Evolutionary conservation across 2,329 filamentous ascomycete genomes (phyloP).

Genomic region (Thelonectria blattea): DNA sequence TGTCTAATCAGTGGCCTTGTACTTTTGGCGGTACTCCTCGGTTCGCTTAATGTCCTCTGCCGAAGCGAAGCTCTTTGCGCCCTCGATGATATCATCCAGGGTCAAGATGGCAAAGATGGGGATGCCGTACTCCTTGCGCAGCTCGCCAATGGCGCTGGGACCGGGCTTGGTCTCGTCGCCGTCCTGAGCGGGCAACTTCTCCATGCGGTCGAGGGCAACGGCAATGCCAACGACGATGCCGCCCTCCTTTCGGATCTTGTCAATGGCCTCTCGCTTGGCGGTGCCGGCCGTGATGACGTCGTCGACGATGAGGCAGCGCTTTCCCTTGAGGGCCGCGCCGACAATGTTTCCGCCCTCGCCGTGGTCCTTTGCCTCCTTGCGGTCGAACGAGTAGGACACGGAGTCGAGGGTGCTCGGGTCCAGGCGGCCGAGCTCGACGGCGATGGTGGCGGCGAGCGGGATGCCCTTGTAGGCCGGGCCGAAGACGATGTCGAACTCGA

Average conservation of each 20-base stretch:
- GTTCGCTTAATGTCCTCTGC: slow-evolving; percentile 69
- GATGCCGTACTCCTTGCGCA: slow-evolving; percentile 81
- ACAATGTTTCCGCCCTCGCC: slow-evolving; percentile 95
- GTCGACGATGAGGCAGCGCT: slow-evolving; percentile 88
- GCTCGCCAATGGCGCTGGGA: slow-evolving; percentile 83
- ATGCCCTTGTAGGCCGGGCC: slow-evolving; percentile 98
- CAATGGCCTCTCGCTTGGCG: slow-evolving; percentile 89
- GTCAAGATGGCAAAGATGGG: slow-evolving; percentile 85
- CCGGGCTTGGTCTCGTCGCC: slow-evolving; percentile 72
- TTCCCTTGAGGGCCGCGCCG: slow-evolving; percentile 82
- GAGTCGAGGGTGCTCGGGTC: slow-evolving; percentile 69
- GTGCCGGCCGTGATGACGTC: slow-evolving; percentile 97
- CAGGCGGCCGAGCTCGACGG: slow-evolving; percentile 75
- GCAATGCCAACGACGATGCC: slow-evolving; percentile 86
- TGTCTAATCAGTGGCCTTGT: slow-evolving; percentile 62
- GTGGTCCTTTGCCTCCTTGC: slow-evolving; percentile 96
- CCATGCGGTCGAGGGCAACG: slow-evolving; percentile 85
- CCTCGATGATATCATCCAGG: slow-evolving; percentile 80
- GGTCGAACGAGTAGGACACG: slow-evolving; percentile 87
- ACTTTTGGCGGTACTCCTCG: slow-evolving; percentile 74
- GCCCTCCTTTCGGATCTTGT: slow-evolving; percentile 85
- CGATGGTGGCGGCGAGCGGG: slow-evolving; percentile 79
- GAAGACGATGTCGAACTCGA: slow-evolving; percentile 84
- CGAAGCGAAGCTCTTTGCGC: slow-evolving; percentile 66
- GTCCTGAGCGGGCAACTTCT: slow-evolving; percentile 73